Evolutionary conservation across 345 rosid species (phyloP), one percentile per base, ranked within the genome.

Genomic region (Gossypioides kirkii): DNA sequence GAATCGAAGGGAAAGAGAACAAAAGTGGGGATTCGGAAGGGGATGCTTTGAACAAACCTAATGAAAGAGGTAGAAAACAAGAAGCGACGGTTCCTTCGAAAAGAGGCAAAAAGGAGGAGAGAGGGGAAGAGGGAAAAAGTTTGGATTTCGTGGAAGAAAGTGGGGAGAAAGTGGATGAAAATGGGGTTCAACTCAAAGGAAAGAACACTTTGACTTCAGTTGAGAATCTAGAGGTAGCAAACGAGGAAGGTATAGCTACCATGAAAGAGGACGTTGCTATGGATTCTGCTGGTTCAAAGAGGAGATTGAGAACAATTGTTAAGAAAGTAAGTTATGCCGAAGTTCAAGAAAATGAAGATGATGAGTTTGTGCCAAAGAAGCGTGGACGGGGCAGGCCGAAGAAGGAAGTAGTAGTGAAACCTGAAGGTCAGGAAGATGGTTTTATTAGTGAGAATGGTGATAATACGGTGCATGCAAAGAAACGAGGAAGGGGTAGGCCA

Each of bases 401-500:
- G 16, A 26, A 8, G 23, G 20, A 47, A 9, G 58, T 9, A 25
- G 42, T 3, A 25, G 42, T 3, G 17, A 16, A 49, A 49, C 4
- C 43, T 28, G 59, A 68, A 26, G 59, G 4, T 17, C 3, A 49
- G 49, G 43, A 68, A 26, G 23, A 9, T 49, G 43, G 14, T 26
- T 9, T 26, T 68, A 26, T 26, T 68, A 49, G 28, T 68, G 59
- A 17, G 16, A 26, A 28, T 17, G 59, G 42, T 26, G 56, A 49
- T 67, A 47, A 8, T 49, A 6, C 22, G 22, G 20, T 16, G 32
- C 23, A 38, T 49, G 59, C 45, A 49, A 68, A 16, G 58, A 68
- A 28, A 16, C 16, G 59, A 26, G 72, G 72, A 47, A 67, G 59
- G 58, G 72, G 72, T 49, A 68, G 72, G 59, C 59, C 58, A 6